phyloP scores from a whole-genome alignment of 2,329 filamentous ascomycete genomes.

The Lasiodiplodia sp. region DNA sequence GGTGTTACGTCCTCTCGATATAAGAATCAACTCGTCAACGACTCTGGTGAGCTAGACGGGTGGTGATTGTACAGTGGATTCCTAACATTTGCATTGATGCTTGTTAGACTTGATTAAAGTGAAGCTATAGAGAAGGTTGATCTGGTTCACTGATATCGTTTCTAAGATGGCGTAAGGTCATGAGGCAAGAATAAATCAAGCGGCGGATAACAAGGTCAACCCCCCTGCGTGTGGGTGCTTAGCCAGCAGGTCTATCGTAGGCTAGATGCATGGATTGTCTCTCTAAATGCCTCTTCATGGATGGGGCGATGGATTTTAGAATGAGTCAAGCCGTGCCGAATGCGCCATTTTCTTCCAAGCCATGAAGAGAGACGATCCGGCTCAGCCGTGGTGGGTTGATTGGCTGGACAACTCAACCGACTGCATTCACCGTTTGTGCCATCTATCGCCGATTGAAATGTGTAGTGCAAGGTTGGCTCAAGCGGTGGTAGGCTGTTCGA shows the following conservation, averaged over 20 bases:
- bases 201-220: not conserved
- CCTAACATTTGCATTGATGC: too few relatives aligned
- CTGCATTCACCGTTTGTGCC: not conserved
- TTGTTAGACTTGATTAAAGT: too few relatives aligned
- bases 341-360: conserved; percentile 19
- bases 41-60: not conserved
- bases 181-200: not conserved
- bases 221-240: not conserved
- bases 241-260: not conserved
- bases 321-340: not conserved
- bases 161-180: not conserved
- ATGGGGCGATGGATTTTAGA: not conserved
- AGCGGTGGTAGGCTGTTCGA: not conserved
- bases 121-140: too few relatives aligned
- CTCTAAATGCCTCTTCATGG: not conserved
- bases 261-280: not conserved
- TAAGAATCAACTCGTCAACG: not conserved
- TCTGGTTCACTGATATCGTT: not conserved
- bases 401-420: not conserved
- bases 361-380: not conserved
- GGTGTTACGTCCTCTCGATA: too few relatives aligned
- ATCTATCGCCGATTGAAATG: not conserved
- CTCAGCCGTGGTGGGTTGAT: not conserved
- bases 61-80: too few relatives aligned
- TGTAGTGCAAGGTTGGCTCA: not conserved